phyloP scores from a whole-genome alignment of 768 basidiomycete species.

The Fomitopsis serialis region DNA sequence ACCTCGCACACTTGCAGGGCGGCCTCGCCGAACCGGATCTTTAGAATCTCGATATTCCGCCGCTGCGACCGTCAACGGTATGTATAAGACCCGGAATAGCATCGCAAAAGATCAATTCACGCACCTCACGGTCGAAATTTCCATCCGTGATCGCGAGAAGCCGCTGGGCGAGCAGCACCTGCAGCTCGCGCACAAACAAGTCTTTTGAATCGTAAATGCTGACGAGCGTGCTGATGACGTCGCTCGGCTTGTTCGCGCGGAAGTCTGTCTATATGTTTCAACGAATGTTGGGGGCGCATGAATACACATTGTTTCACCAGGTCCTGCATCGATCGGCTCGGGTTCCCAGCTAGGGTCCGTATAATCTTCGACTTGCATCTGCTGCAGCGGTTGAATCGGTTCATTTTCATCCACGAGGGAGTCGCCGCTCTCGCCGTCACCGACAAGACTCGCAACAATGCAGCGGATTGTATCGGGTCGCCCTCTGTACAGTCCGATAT shows the following conservation, averaged over 20 bases:
- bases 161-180: conserved; percentile 84
- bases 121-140: conserved; percentile 64
- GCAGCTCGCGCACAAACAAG: conserved; percentile 92
- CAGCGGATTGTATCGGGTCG: conserved; percentile 91
- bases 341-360: conserved; percentile 92
- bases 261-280: conserved; percentile 53
- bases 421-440: conserved; percentile 77
- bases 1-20: conserved; percentile 95
- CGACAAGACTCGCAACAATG: conserved; percentile 88
- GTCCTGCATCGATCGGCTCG: conserved; percentile 94
- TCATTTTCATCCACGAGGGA: conserved; percentile 83
- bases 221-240: conserved; percentile 93
- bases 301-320: conserved; percentile 42
- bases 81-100: neutral
- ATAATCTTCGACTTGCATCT: conserved; percentile 79
- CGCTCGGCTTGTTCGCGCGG: conserved; percentile 84
- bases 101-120: conserved; percentile 5
- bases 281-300: neutral
- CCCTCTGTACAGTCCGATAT: conserved; percentile 40
- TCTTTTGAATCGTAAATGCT: conserved; percentile 98
- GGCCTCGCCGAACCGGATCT: conserved; percentile 92
- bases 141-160: conserved; percentile 78
- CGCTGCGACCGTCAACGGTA: conserved; percentile 44
- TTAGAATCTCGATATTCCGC: conserved; percentile 88
- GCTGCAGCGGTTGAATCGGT: conserved; percentile 69